Conservation (phyloP, 1,139 yeast species). For the Hemisphaericaspora xylanilytica region DNA sequence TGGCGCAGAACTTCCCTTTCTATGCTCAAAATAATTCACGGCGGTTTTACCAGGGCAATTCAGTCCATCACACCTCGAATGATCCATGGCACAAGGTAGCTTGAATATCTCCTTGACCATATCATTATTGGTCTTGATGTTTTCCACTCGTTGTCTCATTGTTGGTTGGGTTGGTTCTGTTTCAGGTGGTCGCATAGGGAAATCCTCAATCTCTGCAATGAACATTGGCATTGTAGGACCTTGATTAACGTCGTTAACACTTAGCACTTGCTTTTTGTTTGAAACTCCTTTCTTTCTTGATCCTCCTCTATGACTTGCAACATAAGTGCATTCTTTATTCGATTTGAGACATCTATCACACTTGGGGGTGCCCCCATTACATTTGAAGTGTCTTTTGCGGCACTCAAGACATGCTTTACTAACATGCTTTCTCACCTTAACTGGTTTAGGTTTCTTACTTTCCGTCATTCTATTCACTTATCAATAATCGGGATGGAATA, state of each 20-base stretch:
- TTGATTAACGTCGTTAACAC: conserved; percentile 11
- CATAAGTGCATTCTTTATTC: conserved; percentile 39
- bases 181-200: conserved; percentile 3
- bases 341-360: conserved; percentile 39
- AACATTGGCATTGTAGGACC: conserved; percentile 15
- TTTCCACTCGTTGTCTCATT: conserved; percentile 4
- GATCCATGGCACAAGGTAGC: conserved; percentile 15
- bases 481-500: too few relatives aligned
- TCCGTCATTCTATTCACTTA: background rate
- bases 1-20: conserved; percentile 6
- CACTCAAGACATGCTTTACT: conserved; percentile 47
- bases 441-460: background rate
- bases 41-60: conserved; percentile 16
- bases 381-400: conserved; percentile 46
- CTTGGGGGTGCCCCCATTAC: conserved; percentile 46
- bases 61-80: conserved; percentile 10
- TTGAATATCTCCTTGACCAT: conserved; percentile 9
- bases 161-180: background rate
- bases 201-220: conserved; percentile 15
- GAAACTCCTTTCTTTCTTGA: conserved; percentile 46
- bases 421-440: conserved; percentile 19
- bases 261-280: conserved; percentile 11
- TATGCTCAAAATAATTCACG: conserved; percentile 9
- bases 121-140: conserved; percentile 7
- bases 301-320: conserved; percentile 51